These are phyloP conservation scores for Serendipita vermifera DNA, from an alignment of 768 basidiomycete genomes.

Conservation along the genomic window DNA sequence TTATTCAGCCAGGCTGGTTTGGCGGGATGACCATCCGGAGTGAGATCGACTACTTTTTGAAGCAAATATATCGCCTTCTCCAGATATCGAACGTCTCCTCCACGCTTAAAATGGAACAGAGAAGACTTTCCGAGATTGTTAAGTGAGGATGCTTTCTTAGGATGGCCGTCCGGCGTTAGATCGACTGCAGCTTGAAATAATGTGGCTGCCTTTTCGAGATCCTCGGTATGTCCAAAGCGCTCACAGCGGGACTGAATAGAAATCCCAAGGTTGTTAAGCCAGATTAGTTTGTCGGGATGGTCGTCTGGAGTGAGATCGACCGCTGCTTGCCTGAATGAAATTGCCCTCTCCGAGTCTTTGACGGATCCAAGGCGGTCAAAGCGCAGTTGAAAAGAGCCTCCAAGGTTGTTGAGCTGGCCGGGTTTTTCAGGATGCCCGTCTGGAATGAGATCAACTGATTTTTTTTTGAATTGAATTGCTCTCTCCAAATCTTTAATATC, in stretches of 20 bases:
- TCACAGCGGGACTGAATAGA: slow-evolving; percentile 11
- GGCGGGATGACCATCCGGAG: slow-evolving; percentile 13
- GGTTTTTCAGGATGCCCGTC: slow-evolving; percentile 14
- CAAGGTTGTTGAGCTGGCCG: slow-evolving; percentile 10
- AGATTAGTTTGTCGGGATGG: slow-evolving; percentile 9
- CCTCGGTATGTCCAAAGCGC: slow-evolving; percentile 9
- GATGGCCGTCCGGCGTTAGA: slow-evolving; percentile 12
- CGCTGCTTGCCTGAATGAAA: not conserved
- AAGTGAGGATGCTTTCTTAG: slow-evolving; percentile 4
- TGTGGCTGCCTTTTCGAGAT: slow-evolving; percentile 12
- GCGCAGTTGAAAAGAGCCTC: not conserved
- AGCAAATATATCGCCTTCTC: slow-evolving; percentile 11
- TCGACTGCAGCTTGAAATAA: slow-evolving; percentile 6
- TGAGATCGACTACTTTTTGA: slow-evolving; percentile 10
- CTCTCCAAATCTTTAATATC: slow-evolving; percentile 12
- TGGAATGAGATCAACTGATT: slow-evolving; percentile 11
- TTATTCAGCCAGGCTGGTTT: slow-evolving; percentile 12
- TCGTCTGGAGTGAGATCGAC: slow-evolving; percentile 13
- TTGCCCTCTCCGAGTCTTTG: not conserved
- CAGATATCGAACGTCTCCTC: slow-evolving; percentile 8
- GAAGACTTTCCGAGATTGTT: slow-evolving; percentile 14
- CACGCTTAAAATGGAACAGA: slow-evolving; percentile 5
- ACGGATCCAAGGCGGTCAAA: slow-evolving; percentile 14
- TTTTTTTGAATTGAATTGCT: slow-evolving; percentile 9
- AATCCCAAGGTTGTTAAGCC: slow-evolving; percentile 13